Base-by-base conservation (phyloP, 148 eudicot species). In the Dysphania ambrosioides region DNA sequence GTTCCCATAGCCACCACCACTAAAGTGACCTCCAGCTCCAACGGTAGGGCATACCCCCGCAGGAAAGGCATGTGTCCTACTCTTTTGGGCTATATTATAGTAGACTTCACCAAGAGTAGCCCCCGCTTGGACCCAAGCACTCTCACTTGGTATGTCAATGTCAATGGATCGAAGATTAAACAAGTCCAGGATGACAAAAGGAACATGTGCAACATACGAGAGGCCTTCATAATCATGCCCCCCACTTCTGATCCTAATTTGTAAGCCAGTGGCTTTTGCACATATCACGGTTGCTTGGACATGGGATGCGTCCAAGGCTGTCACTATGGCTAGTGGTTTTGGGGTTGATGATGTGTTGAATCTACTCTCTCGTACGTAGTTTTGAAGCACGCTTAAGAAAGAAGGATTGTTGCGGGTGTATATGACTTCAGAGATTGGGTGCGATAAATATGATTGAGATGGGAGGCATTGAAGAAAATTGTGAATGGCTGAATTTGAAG, bases 211-310 rank as follows among this genome's bases (percentile, higher is more conserved):
- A 2, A 82, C 71, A 34, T 82, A 82, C 0, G 85, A 82, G 35
- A 82, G 31, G 13, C 85, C 85, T 65, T 82, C 85, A 16, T 70
- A 82, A 57, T 82, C 85, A 36, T 82, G 85, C 1, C 85, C 85
- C 2, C 85, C 85, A 34, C 85, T 82, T 47, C 82, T 59, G 19
- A 82, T 75, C 42, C 85, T 71, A 16, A 82, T 24, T 24, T 79
- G 65, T 11, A 82, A 24, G 5, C 77, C 68, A 42, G 24, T 71
- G 3, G 70, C 5, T 26, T 72, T 72, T 6, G 85, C 82, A 16
- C 85, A 82, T n/a, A 68, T 26, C 11, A 82, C 49, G 31, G 85
- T 79, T 18, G 80, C 77, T 72, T 79, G 85, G 55, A 79, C 74
- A 19, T 82, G 85, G 9, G 82, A 67, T 7, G 75, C 79, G 65